Percentiles rank a stretch among this genome's conserved stretches.
Evolutionary conservation across 768 basidiomycete genomes (phyloP).

Genomic region (Rhizopogon sp.): DNA sequence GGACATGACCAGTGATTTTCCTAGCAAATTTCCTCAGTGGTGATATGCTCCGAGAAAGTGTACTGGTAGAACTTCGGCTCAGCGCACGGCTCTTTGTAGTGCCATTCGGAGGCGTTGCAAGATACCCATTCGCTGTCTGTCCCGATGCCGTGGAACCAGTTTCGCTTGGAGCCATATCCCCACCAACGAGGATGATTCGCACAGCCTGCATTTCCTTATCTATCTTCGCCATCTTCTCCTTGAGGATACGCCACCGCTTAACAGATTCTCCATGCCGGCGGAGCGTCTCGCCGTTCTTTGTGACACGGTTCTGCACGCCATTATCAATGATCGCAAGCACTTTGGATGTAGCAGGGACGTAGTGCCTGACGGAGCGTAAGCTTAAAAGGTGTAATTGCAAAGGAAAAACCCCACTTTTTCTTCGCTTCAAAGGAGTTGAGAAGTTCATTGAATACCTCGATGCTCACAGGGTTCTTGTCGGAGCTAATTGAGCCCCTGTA

Average conservation of each 20-base stretch:
- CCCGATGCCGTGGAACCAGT: constrained; percentile 67
- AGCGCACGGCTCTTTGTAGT: constrained; percentile 32
- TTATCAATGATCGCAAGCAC: constrained; percentile 93
- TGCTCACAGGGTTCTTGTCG: constrained; percentile 47
- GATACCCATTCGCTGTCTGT: constrained; percentile 49
- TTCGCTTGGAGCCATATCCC: constrained; percentile 57
- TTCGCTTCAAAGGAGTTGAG: constrained; percentile 80
- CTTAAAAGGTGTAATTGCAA: constrained; percentile 1
- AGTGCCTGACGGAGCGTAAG: constrained; percentile 56
- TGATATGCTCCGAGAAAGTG: constrained; percentile 73
- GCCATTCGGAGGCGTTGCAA: constrained; percentile 59
- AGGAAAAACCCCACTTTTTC: constrained; percentile 61
- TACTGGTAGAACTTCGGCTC: constrained; percentile 41
- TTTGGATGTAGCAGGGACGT: constrained; percentile 90
- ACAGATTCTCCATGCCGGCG: constrained; percentile 87
- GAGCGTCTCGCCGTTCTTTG: constrained; percentile 94
- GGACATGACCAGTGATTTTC: constrained; percentile 50
- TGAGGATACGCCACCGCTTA: constrained; percentile 76
- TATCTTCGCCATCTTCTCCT: constrained; percentile 74
- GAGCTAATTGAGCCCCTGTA: constrained; percentile 41
- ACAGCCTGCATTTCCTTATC: constrained; percentile 78
- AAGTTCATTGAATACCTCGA: constrained; percentile 62
- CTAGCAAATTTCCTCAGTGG: constrained; percentile 76
- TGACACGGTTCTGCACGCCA: constrained; percentile 87
- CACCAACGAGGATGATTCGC: constrained; percentile 49